These are phyloP conservation scores for Recurvomyces mirabilis DNA, from an alignment of 495 filamentous ascomycete genomes.

Conservation along the genomic window DNA sequence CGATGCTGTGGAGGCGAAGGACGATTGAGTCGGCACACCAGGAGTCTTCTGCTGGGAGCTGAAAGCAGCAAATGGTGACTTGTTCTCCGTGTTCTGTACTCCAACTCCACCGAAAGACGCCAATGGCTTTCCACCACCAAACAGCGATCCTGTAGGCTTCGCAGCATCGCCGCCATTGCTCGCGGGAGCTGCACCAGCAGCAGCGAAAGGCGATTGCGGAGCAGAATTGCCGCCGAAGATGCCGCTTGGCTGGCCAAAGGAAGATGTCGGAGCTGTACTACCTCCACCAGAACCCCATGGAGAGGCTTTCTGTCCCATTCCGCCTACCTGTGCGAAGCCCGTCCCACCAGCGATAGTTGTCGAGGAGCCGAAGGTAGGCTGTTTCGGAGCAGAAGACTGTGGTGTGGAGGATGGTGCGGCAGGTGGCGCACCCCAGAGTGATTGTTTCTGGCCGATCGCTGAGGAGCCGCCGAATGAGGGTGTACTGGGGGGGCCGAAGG, in stretches of 20 bases:
- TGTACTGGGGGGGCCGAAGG: conserved; percentile 16
- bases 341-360: conserved; percentile 2
- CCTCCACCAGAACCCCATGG: conserved; percentile 17
- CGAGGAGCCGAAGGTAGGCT: conserved; percentile 17
- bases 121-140: conserved; percentile 5
- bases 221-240: conserved; percentile 14
- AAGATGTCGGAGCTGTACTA: neutral
- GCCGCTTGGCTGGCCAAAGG: conserved; percentile 13
- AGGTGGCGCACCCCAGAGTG: conserved; percentile 16
- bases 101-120: too few species aligned
- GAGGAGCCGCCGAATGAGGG: conserved; percentile 23
- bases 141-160: conserved; percentile 1
- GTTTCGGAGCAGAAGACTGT: conserved; percentile 20
- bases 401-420: conserved; percentile 6
- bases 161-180: conserved; percentile 1
- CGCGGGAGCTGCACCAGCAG: neutral
- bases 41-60: conserved; percentile 1
- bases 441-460: conserved; percentile 13
- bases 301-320: conserved; percentile 17
- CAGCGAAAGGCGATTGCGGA: conserved; percentile 14
- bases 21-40: conserved; percentile 21
- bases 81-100: too few species aligned
- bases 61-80: conserved; percentile 13
- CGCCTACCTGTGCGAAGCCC: conserved; percentile 20
- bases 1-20: conserved; percentile 33